Conservation (phyloP, 1,284 basidiomycete species). For the Coniferiporia weirii region DNA sequence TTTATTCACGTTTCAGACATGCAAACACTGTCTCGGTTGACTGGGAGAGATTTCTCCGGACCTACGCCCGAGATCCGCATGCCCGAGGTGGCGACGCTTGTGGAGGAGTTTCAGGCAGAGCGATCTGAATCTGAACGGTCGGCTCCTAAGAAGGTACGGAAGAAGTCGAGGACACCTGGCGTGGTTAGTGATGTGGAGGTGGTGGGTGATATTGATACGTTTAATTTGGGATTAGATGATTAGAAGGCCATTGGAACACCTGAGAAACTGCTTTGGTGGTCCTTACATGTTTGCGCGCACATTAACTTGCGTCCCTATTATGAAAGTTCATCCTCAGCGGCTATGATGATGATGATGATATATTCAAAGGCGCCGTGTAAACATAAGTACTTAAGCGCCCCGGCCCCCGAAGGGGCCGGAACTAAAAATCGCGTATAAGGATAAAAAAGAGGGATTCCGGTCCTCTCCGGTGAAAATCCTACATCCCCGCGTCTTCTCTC, state of each 20-base stretch:
- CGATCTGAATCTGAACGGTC: neutral
- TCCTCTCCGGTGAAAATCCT: too few relatives aligned
- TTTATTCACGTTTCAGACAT: constrained; percentile 44
- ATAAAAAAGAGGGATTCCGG: too few relatives aligned
- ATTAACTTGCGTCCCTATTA: too few relatives aligned
- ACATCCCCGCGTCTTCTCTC: too few relatives aligned
- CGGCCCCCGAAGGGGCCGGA: too few relatives aligned
- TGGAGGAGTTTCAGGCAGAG: constrained; percentile 1
- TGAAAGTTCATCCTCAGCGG: too few relatives aligned
- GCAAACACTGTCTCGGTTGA: constrained; percentile 63
- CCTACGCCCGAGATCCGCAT: constrained; percentile 66
- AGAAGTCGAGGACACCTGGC: constrained; percentile 14
- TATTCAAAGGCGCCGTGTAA: too few relatives aligned
- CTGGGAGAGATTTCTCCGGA: constrained; percentile 76
- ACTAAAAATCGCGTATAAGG: too few relatives aligned
- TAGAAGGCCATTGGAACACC: neutral
- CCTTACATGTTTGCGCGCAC: too few relatives aligned
- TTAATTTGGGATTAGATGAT: neutral
- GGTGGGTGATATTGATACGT: constrained; percentile 17
- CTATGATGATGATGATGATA: too few relatives aligned
- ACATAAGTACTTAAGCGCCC: too few relatives aligned
- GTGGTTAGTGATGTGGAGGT: constrained; percentile 14
- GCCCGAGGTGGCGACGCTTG: constrained; percentile 26
- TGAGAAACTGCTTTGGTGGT: too few relatives aligned
- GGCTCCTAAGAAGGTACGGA: neutral